Conservation (phyloP, 805 yeast genomes). For the Ogataea corticis region DNA sequence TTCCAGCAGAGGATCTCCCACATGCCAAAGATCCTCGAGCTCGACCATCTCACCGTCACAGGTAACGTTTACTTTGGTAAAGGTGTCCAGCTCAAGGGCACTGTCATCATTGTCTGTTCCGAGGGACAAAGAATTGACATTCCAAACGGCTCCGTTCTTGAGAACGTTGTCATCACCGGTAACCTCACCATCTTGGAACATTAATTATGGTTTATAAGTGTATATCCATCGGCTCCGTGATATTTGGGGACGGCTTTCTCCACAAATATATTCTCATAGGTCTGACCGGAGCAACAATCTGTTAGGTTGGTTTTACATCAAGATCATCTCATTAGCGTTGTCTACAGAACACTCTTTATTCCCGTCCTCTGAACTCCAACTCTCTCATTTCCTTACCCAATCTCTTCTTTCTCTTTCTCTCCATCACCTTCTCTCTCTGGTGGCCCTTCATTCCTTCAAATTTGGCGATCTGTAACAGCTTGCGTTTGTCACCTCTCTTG, state of each 20-base stretch:
- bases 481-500: slow-evolving; percentile 70
- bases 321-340: too few species aligned
- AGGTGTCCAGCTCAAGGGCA: slow-evolving; percentile 89
- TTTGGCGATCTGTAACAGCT: slow-evolving; percentile 73
- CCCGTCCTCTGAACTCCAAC: slow-evolving; percentile 27
- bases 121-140: slow-evolving; percentile 96
- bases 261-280: neutral
- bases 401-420: slow-evolving; percentile 83
- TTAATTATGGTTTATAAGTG: slow-evolving; percentile 32
- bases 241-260: neutral
- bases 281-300: neutral
- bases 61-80: slow-evolving; percentile 94
- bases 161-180: slow-evolving; percentile 97
- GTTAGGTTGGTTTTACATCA: too few species aligned
- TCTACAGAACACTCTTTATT: neutral
- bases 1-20: slow-evolving; percentile 90
- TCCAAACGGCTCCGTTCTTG: slow-evolving; percentile 93
- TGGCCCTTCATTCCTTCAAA: slow-evolving; percentile 69
- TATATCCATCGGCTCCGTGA: neutral
- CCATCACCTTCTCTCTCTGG: slow-evolving; percentile 80
- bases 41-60: slow-evolving; percentile 95
- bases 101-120: slow-evolving; percentile 95
- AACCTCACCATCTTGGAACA: slow-evolving; percentile 93
- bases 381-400: slow-evolving; percentile 75
- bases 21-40: slow-evolving; percentile 94